These are phyloP conservation scores for Ilex asprella DNA, from an alignment of 257 asterid genomes.

Conservation along the genomic window DNA sequence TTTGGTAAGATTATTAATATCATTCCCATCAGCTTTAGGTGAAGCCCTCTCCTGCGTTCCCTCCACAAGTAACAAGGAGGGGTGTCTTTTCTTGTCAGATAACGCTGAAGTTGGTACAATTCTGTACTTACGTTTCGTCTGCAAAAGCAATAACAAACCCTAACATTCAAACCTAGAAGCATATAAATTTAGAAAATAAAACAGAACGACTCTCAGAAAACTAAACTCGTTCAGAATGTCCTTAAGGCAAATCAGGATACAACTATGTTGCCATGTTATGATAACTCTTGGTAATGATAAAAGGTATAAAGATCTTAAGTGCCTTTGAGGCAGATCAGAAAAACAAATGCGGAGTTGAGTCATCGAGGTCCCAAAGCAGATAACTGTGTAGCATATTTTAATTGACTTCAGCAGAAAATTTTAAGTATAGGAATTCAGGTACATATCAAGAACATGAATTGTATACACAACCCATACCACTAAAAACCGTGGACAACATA, in stretches of 20 bases:
- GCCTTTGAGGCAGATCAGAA: background rate
- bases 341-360: background rate
- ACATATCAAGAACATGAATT: too few relatives aligned
- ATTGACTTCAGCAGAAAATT: too few relatives aligned
- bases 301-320: background rate
- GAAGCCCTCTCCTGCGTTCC: background rate
- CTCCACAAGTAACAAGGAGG: background rate
- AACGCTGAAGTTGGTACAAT: background rate
- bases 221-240: background rate
- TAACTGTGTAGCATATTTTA: too few relatives aligned
- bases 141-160: background rate
- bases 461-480: too few relatives aligned
- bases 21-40: background rate
- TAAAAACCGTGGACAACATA: too few relatives aligned
- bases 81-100: background rate
- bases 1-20: background rate
- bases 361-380: too few relatives aligned
- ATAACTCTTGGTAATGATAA: background rate
- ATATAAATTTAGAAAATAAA: too few relatives aligned
- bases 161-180: background rate
- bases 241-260: background rate
- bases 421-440: too few relatives aligned
- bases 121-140: background rate
- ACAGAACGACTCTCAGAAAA: background rate
- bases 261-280: too few relatives aligned